Evolutionary conservation across 148 eudicot genomes (phyloP).

Genomic region (Selenicereus undatus): DNA sequence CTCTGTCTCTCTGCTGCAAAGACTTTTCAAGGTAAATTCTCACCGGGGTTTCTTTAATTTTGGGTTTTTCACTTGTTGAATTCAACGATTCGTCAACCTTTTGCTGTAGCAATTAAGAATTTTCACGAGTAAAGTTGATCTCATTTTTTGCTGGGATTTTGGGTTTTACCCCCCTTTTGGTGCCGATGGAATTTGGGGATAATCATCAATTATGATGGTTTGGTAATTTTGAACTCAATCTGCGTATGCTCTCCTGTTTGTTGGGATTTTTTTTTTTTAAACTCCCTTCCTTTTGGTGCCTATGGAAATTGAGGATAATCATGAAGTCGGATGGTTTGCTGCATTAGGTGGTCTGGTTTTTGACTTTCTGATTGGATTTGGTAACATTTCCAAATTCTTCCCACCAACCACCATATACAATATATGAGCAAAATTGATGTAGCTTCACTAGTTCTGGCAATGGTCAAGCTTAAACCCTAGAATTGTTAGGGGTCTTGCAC

Average conservation of each 20-base stretch:
- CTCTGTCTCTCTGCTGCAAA: neutral
- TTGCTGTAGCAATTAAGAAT: neutral
- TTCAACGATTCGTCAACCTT: neutral
- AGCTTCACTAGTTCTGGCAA: neutral
- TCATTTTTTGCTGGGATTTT: too few relatives aligned
- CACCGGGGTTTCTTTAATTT: neutral
- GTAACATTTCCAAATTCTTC: neutral
- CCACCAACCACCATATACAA: neutral
- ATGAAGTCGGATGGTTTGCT: neutral
- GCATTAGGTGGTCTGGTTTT: conserved; percentile 6
- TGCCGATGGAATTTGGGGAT: too few relatives aligned
- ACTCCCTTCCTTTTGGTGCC: neutral
- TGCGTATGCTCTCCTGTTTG: neutral
- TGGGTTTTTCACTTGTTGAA: neutral
- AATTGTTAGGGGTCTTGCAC: neutral
- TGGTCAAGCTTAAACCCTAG: neutral
- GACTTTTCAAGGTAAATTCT: conserved; percentile 2
- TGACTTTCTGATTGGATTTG: conserved; percentile 1
- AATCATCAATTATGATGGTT: neutral
- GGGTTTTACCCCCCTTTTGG: too few relatives aligned
- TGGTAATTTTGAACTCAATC: neutral
- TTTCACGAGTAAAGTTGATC: too few relatives aligned
- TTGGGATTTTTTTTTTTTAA: neutral
- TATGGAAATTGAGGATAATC: neutral
- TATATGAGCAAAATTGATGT: neutral